Conservation (phyloP, 2,329 filamentous ascomycete species). For the Hortaea sp. region DNA sequence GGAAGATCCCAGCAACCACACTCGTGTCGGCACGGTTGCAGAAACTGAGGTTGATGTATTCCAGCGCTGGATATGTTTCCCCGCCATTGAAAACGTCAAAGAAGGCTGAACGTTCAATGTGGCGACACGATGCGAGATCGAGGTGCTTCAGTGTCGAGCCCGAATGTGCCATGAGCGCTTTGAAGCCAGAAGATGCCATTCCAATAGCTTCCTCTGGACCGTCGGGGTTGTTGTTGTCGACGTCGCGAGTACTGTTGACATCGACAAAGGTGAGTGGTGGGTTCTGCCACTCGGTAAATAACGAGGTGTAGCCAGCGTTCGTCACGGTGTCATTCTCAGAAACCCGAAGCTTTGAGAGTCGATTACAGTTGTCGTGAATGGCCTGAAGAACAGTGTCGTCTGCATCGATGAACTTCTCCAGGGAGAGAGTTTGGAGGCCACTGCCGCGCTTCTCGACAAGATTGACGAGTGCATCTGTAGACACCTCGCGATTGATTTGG, state of each 20-base stretch:
- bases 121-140: slow-evolving; percentile 74
- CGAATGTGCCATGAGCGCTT: slow-evolving; percentile 76
- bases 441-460: slow-evolving; percentile 54
- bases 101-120: slow-evolving; percentile 64
- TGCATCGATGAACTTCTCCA: slow-evolving; percentile 56
- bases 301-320: slow-evolving; percentile 58
- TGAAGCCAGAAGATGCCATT: slow-evolving; percentile 65
- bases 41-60: slow-evolving; percentile 54
- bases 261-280: slow-evolving; percentile 61
- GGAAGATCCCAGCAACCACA: slow-evolving; percentile 42
- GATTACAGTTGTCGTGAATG: slow-evolving; percentile 59
- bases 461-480: slow-evolving; percentile 47
- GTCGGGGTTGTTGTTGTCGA: slow-evolving; percentile 61
- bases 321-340: slow-evolving; percentile 66
- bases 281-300: slow-evolving; percentile 72
- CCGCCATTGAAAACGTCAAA: slow-evolving; percentile 58
- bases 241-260: slow-evolving; percentile 64
- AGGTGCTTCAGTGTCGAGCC: slow-evolving; percentile 54
- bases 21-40: slow-evolving; percentile 46
- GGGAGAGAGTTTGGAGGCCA: slow-evolving; percentile 64
- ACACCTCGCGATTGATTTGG: slow-evolving; percentile 50
- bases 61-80: slow-evolving; percentile 58
- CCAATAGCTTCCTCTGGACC: slow-evolving; percentile 56
- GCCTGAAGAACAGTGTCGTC: slow-evolving; percentile 61
- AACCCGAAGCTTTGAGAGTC: slow-evolving; percentile 68